phyloP scores from a whole-genome alignment of 2,329 filamentous ascomycete species.

The Cladophialophora immunda region DNA sequence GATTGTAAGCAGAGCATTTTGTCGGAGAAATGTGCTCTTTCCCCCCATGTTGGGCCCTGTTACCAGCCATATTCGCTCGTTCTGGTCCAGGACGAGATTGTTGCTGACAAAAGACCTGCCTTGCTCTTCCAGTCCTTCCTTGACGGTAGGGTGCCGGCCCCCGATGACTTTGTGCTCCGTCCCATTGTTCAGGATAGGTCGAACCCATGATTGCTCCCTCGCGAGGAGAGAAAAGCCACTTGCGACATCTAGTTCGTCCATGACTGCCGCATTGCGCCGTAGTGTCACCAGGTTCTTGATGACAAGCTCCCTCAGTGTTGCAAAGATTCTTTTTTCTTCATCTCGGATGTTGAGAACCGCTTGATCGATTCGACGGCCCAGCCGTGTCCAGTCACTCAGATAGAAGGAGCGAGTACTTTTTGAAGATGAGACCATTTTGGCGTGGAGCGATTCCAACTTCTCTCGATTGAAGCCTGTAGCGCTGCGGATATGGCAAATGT shows the following conservation, averaged over 20 bases:
- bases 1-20: slow-evolving; percentile 93
- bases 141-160: slow-evolving; percentile 91
- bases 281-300: slow-evolving; percentile 84
- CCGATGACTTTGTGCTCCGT: slow-evolving; percentile 79
- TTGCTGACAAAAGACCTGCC: slow-evolving; percentile 85
- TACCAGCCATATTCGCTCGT: slow-evolving; percentile 73
- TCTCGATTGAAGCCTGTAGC: slow-evolving; percentile 66
- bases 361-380: slow-evolving; percentile 83
- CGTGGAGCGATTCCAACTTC: slow-evolving; percentile 53
- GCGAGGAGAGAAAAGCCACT: slow-evolving; percentile 86
- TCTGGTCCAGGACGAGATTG: slow-evolving; percentile 82
- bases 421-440: slow-evolving; percentile 74
- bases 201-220: slow-evolving; percentile 73
- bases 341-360: slow-evolving; percentile 77
- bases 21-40: slow-evolving; percentile 93
- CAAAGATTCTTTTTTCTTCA: slow-evolving; percentile 85
- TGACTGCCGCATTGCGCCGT: slow-evolving; percentile 85
- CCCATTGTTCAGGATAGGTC: slow-evolving; percentile 74
- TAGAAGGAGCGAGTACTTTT: slow-evolving; percentile 88
- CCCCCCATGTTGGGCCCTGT: slow-evolving; percentile 97
- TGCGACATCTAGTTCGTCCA: slow-evolving; percentile 92
- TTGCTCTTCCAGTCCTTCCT: slow-evolving; percentile 78
- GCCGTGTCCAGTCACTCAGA: slow-evolving; percentile 79
- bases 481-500: slow-evolving; percentile 84
- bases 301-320: slow-evolving; percentile 75